Evolutionary conservation across 768 basidiomycete species (phyloP).

Genomic region (Mycena rosella): DNA sequence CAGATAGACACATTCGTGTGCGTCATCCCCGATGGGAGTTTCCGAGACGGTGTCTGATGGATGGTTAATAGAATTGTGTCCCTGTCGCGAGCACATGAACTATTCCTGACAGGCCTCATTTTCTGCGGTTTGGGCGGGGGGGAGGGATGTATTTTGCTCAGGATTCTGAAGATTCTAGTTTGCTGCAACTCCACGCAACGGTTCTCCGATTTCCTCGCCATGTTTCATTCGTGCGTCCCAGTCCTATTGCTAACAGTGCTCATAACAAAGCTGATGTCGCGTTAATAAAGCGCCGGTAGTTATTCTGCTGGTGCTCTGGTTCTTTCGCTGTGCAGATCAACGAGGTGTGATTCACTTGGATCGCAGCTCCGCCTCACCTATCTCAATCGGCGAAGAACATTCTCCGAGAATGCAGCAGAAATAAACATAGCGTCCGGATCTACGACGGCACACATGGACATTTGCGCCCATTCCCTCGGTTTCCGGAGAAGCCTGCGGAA

Average conservation of each 20-base stretch:
- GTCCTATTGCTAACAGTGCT: neutral
- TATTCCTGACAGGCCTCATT: neutral
- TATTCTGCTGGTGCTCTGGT: neutral
- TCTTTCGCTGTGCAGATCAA: constrained; percentile 24
- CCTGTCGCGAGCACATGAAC: constrained; percentile 4
- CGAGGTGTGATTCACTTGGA: constrained; percentile 19
- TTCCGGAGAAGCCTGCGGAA: neutral
- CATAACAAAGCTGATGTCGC: constrained; percentile 19
- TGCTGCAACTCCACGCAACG: neutral
- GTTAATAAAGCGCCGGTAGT: constrained; percentile 7
- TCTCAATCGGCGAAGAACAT: constrained; percentile 28
- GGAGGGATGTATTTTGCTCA: neutral
- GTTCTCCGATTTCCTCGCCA: neutral
- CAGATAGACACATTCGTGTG: neutral
- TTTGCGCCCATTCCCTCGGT: neutral
- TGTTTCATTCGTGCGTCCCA: neutral
- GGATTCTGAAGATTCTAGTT: no score
- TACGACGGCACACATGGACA: constrained; percentile 2
- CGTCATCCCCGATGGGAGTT: constrained; percentile 6
- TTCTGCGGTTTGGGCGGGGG: neutral
- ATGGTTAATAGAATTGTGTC: constrained; percentile 25
- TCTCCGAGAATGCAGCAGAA: constrained; percentile 21
- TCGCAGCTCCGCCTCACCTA: constrained; percentile 29
- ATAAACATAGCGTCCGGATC: constrained; percentile 13
- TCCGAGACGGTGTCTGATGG: constrained; percentile 1